Evolutionary conservation across 139 green algal genomes (phyloP), one percentile per base, ranked within the genome.

Genomic region (Auxenochlorella pyrenoidosa): DNA sequence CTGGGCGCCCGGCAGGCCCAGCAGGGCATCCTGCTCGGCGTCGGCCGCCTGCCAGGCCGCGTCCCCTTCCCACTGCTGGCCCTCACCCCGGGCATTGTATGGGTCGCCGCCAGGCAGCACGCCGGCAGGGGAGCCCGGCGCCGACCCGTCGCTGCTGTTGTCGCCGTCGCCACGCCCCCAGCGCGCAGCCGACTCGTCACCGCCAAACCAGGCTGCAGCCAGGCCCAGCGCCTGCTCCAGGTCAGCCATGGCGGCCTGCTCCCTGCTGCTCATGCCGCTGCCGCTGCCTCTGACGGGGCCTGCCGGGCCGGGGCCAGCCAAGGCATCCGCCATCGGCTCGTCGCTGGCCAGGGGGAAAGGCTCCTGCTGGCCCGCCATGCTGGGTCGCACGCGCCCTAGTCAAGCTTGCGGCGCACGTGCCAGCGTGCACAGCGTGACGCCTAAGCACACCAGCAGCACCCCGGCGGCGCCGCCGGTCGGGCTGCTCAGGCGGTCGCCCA

Each of bases 391-490:
- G 80, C 63, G 22, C 15, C 38, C 76, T 51, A 15, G 38, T 71
- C 16, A 28, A 24, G 34, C 34, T 30, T 40, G 44, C 75, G 15
- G 75, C 75, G 24, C 5, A 44, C 78, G 82, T 22, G 66, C 65
- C 66, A 88, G 63, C 43, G 80, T 84, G 76, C 95, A 97, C 19
- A 98, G 86, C 58, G 90, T 76, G n/a, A 96, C 86, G 43, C 95
- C 95, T 3, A 85, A 38, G 15, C 79, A 73, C 13, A 97, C 87
- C 8, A 95, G 85, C 15, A 85, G 21, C 12, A 93, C 78, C 43
- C 95, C 95, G 15, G 90, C 83, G 18, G 90, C 10, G 21, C 94
- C 86, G 18, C 66, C 72, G 0, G 30, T 13, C n/a, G 93, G 51
- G 1, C 72, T 85, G 40, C 32, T 30, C 58, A 94, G 89, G 13